Conservation (phyloP, 345 rosid species). For the Salix caprea region DNA sequence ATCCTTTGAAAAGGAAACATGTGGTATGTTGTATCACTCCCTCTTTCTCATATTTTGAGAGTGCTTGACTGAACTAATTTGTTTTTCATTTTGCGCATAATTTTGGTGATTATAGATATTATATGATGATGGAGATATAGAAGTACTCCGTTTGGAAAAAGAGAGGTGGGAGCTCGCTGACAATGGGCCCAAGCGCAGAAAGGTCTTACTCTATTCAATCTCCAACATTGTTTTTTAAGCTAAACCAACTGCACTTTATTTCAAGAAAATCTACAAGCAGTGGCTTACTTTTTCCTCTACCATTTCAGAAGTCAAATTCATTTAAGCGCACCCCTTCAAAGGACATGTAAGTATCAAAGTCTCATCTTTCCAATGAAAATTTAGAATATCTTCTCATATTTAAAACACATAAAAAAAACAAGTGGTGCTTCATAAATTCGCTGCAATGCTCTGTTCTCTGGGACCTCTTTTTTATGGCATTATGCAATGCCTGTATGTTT, state of each 20-base stretch:
- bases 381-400: background rate
- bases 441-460: background rate
- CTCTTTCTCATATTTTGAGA: constrained; percentile 12
- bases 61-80: constrained; percentile 2
- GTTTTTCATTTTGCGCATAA: background rate
- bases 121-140: constrained; percentile 93
- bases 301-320: constrained; percentile 54
- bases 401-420: background rate
- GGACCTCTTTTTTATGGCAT: background rate
- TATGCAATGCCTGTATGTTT: constrained; percentile 1
- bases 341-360: constrained; percentile 44
- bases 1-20: constrained; percentile 69
- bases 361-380: background rate
- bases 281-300: constrained; percentile 15
- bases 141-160: constrained; percentile 76
- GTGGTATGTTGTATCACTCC: constrained; percentile 52
- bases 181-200: constrained; percentile 50
- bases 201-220: constrained; percentile 37
- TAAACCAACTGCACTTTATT: background rate
- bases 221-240: constrained; percentile 12
- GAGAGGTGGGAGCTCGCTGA: constrained; percentile 87
- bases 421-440: background rate
- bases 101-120: constrained; percentile 44
- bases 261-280: constrained; percentile 7
- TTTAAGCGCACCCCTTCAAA: constrained; percentile 36